These are phyloP conservation scores for Oemleria cerasiformis DNA, from an alignment of 306 rosid genomes.

Conservation along the genomic window DNA sequence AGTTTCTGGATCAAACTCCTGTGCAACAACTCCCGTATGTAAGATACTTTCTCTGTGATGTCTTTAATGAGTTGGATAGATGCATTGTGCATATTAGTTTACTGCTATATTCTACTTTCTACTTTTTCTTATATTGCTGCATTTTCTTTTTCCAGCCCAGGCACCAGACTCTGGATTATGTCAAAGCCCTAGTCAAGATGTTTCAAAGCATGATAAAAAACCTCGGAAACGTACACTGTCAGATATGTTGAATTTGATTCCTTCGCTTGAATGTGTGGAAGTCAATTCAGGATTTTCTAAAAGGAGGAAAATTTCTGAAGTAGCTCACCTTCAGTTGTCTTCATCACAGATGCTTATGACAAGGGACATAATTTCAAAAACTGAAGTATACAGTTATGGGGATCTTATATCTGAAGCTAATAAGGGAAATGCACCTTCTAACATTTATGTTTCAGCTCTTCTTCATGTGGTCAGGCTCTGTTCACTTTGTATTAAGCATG, in stretches of 20 bases:
- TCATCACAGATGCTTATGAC: conserved; percentile 48
- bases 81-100: conserved; percentile 3
- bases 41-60: conserved; percentile 52
- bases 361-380: conserved; percentile 50
- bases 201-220: conserved; percentile 54
- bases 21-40: conserved; percentile 75
- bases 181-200: conserved; percentile 42
- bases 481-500: conserved; percentile 88
- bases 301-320: conserved; percentile 63
- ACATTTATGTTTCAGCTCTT: conserved; percentile 83
- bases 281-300: conserved; percentile 43
- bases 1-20: conserved; percentile 57
- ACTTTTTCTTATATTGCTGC: conserved; percentile 28
- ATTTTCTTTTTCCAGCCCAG: conserved; percentile 62
- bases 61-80: conserved; percentile 21
- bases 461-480: conserved; percentile 95
- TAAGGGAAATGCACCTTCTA: conserved; percentile 82
- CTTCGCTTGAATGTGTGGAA: conserved; percentile 70
- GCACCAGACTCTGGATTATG: conserved; percentile 48
- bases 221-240: conserved; percentile 73
- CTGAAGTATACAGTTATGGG: conserved; percentile 63
- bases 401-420: conserved; percentile 81
- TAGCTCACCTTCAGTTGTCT: conserved; percentile 37
- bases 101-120: conserved; percentile 5
- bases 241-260: conserved; percentile 73